These are phyloP conservation scores for Erythrobasidium yunnanense DNA, from an alignment of 768 basidiomycete species.

Conservation along the genomic window DNA sequence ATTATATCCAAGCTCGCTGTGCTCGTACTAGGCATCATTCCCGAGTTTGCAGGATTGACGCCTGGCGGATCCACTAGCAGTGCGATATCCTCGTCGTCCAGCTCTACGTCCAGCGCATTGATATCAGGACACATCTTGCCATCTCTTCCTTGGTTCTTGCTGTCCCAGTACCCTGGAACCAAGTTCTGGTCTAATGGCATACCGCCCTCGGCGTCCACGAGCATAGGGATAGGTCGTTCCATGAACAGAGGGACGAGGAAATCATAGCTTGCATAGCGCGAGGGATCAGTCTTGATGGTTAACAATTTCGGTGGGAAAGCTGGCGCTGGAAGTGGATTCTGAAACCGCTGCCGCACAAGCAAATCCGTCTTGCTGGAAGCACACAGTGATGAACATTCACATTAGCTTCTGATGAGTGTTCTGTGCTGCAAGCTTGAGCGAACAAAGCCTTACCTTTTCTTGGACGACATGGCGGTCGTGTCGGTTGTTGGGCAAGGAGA, in stretches of 20 bases:
- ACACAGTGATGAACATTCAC: not conserved
- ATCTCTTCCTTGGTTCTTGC: slow-evolving; percentile 54
- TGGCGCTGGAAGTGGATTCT: slow-evolving; percentile 85
- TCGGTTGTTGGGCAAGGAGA: not conserved
- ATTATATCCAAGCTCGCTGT: not conserved
- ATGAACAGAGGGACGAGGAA: slow-evolving; percentile 70
- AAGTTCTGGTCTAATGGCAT: slow-evolving; percentile 89
- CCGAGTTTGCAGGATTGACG: slow-evolving; percentile 47
- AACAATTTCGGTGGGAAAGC: slow-evolving; percentile 95
- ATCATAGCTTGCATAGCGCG: slow-evolving; percentile 74
- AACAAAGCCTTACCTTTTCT: slow-evolving; percentile 7
- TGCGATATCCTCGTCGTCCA: slow-evolving; percentile 41
- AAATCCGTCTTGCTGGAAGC: slow-evolving; percentile 43
- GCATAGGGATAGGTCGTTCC: slow-evolving; percentile 79
- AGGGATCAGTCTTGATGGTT: slow-evolving; percentile 77
- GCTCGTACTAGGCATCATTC: not conserved
- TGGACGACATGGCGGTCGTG: not conserved
- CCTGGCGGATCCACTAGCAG: slow-evolving; percentile 55
- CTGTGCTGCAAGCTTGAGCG: no score
- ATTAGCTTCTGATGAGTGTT: no score
- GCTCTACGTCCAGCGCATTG: slow-evolving; percentile 33
- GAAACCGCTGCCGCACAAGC: slow-evolving; percentile 81
- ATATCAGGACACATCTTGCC: slow-evolving; percentile 17
- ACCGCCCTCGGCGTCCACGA: slow-evolving; percentile 90
- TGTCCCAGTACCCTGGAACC: slow-evolving; percentile 70